phyloP scores from a whole-genome alignment of 371 early-diverging fungal species.

The Phascolomyces articulosus region DNA sequence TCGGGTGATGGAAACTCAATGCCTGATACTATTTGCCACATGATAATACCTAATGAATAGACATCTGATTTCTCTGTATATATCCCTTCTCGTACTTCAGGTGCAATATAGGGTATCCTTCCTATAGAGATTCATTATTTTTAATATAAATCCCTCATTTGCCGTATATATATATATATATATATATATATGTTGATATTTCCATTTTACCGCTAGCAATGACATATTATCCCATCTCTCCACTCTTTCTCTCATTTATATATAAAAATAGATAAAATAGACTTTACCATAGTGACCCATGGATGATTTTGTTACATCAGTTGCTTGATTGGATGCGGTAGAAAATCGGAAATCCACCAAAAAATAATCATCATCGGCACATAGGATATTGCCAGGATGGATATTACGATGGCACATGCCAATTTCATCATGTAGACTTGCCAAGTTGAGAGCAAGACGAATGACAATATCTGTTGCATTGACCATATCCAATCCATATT shows the following conservation, averaged over 20 bases:
- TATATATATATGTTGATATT: too few relatives aligned
- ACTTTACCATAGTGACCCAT: slow-evolving; percentile 38
- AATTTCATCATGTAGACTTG: slow-evolving; percentile 42
- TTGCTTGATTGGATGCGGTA: slow-evolving; percentile 36
- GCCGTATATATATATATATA: too few relatives aligned
- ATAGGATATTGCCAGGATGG: slow-evolving; percentile 37
- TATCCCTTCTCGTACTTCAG: slow-evolving; percentile 45
- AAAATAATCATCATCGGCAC: slow-evolving; percentile 38
- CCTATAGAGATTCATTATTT: background rate
- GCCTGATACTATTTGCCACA: slow-evolving; percentile 56
- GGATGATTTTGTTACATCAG: slow-evolving; percentile 26
- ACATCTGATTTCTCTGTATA: slow-evolving; percentile 55
- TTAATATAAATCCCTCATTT: background rate
- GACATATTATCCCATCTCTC: background rate
- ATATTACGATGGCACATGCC: slow-evolving; percentile 49
- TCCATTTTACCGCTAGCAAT: background rate
- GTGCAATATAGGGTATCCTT: slow-evolving; percentile 60
- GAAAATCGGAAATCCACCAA: slow-evolving; percentile 45
- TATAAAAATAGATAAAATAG: background rate
- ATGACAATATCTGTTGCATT: slow-evolving; percentile 26
- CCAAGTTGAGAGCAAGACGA: slow-evolving; percentile 37
- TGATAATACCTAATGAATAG: slow-evolving; percentile 53
- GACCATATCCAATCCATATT: slow-evolving; percentile 17
- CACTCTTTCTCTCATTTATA: background rate
- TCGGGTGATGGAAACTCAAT: slow-evolving; percentile 34